These are phyloP conservation scores for Mortierella sp. DNA, from an alignment of 371 early-diverging fungal genomes.

Conservation along the genomic window DNA sequence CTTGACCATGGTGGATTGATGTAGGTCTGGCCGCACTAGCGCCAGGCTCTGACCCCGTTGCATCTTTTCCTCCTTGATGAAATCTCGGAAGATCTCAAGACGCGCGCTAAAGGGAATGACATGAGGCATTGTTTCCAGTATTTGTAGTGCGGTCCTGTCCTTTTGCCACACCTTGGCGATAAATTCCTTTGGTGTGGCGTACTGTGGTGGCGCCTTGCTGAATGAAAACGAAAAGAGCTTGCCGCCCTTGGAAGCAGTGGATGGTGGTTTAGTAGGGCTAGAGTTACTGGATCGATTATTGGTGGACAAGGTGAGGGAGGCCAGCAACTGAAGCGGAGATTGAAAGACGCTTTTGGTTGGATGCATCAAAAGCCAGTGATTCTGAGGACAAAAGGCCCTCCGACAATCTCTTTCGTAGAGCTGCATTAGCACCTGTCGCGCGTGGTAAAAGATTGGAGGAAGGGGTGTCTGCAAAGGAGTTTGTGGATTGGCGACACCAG, in stretches of 20 bases:
- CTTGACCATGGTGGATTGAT: constrained; percentile 60
- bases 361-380: constrained; percentile 79
- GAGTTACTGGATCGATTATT: constrained; percentile 18
- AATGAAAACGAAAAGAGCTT: constrained; percentile 33
- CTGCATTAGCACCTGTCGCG: constrained; percentile 77
- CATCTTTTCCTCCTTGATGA: constrained; percentile 70
- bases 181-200: constrained; percentile 56
- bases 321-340: constrained; percentile 39
- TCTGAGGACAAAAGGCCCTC: constrained; percentile 75
- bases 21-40: constrained; percentile 35
- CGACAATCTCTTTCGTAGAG: constrained; percentile 84
- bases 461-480: constrained; percentile 14
- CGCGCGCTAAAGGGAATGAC: constrained; percentile 87
- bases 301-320: constrained; percentile 54
- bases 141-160: constrained; percentile 71
- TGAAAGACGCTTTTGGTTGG: constrained; percentile 50
- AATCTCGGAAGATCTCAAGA: constrained; percentile 83
- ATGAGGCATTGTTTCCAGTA: constrained; percentile 86
- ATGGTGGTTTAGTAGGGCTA: neutral
- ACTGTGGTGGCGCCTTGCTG: constrained; percentile 47
- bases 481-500: neutral
- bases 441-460: constrained; percentile 65
- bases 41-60: constrained; percentile 32
- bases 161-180: constrained; percentile 54
- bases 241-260: constrained; percentile 16